Conservation (phyloP, 2,329 filamentous ascomycete genomes). For the Clathrospora elynae region DNA sequence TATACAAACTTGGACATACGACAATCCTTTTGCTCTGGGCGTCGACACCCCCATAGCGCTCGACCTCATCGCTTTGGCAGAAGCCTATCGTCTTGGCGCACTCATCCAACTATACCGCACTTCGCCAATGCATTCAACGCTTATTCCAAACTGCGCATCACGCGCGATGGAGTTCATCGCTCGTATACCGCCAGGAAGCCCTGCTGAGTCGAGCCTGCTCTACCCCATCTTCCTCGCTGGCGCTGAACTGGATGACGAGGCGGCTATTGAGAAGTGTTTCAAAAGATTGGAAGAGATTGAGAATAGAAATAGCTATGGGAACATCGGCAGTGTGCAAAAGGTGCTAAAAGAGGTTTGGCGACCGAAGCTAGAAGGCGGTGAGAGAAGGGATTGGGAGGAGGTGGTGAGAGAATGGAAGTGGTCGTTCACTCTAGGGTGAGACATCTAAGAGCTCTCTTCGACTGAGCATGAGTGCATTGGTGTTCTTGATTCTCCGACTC, state of each 20-base stretch:
- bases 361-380: conserved; percentile 34
- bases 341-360: conserved; percentile 46
- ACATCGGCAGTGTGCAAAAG: conserved; percentile 41
- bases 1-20: conserved; percentile 43
- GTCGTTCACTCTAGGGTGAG: conserved; percentile 42
- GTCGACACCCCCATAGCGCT: conserved; percentile 41
- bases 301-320: conserved; percentile 43
- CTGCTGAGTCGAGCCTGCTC: conserved; percentile 43
- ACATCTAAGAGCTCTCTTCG: too few species aligned
- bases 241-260: conserved; percentile 38
- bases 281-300: conserved; percentile 41
- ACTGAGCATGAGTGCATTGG: too few species aligned
- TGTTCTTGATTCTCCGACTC: too few species aligned
- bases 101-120: conserved; percentile 45
- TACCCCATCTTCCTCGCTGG: conserved; percentile 47
- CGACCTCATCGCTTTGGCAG: conserved; percentile 44
- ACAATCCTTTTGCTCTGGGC: conserved; percentile 36
- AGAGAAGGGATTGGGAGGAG: conserved; percentile 44
- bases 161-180: conserved; percentile 44
- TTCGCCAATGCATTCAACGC: conserved; percentile 30
- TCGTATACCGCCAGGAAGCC: conserved; percentile 42
- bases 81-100: conserved; percentile 43
- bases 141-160: conserved; percentile 37
- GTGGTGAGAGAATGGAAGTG: conserved; percentile 44
- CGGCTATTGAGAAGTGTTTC: conserved; percentile 38